These are phyloP conservation scores for Curvularia sp. DNA, from an alignment of 2,329 filamentous ascomycete genomes.

Conservation along the genomic window DNA sequence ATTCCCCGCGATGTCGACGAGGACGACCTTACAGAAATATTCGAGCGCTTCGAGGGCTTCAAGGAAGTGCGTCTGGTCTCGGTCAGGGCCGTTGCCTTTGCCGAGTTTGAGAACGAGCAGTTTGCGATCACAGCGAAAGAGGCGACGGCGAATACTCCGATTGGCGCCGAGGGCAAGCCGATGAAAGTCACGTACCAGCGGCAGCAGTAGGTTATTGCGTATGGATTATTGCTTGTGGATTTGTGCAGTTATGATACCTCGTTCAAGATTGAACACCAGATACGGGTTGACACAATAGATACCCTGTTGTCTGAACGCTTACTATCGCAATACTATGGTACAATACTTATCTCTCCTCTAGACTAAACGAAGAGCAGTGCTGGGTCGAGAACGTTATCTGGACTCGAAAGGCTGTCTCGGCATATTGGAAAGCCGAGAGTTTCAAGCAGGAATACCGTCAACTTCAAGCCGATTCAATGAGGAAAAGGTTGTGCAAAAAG, in stretches of 20 bases:
- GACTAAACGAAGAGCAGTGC: not conserved
- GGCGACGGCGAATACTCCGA: conserved; percentile 82
- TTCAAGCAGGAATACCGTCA: conserved; percentile 7
- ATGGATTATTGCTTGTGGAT: conserved; percentile 29
- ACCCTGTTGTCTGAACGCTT: conserved; percentile 17
- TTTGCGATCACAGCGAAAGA: conserved; percentile 94
- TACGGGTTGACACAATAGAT: conserved; percentile 17
- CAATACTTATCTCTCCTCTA: conserved; percentile 18
- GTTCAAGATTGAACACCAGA: conserved; percentile 17
- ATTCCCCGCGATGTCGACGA: conserved; percentile 85
- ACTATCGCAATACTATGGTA: conserved; percentile 17
- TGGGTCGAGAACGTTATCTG: not conserved
- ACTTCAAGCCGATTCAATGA: not conserved
- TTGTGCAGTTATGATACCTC: conserved; percentile 36
- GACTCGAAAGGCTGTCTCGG: not conserved
- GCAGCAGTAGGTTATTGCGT: conserved; percentile 62
- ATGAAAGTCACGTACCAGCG: conserved; percentile 98
- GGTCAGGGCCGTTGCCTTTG: conserved; percentile 89
- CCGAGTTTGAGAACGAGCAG: conserved; percentile 91
- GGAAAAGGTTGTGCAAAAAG: not conserved
- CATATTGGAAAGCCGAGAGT: conserved; percentile 3
- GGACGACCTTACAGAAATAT: conserved; percentile 79
- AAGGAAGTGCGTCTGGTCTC: conserved; percentile 90
- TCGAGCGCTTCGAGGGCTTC: conserved; percentile 91
- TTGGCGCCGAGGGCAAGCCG: conserved; percentile 75